Evolutionary conservation across 257 asterid species (phyloP).

Genomic region (Solanum rostratum): DNA sequence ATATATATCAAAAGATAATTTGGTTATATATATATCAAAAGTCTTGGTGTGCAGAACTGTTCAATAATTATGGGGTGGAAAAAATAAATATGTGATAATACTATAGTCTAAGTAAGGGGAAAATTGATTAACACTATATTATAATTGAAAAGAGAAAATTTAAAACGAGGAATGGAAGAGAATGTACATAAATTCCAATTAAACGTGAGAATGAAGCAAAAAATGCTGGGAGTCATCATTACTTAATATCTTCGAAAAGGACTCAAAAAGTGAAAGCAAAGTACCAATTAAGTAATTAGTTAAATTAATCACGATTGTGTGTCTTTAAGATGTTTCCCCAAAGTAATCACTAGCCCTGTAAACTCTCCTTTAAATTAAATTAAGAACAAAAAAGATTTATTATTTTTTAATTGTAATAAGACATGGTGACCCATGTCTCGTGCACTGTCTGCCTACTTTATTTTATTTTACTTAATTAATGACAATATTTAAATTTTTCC

Average conservation of each 20-base stretch:
- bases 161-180: not conserved
- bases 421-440: slow-evolving; percentile 42
- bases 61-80: not conserved
- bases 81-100: not conserved
- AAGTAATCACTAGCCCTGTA: not conserved
- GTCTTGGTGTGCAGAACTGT: not conserved
- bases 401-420: not conserved
- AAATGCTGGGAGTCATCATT: not conserved
- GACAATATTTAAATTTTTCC: not conserved
- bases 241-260: not conserved
- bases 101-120: not conserved
- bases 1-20: not conserved
- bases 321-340: slow-evolving; percentile 24
- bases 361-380: not conserved
- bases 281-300: slow-evolving; percentile 5
- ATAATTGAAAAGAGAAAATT: not conserved
- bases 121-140: not conserved
- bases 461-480: not conserved
- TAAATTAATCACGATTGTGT: not conserved
- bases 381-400: not conserved
- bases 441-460: not conserved
- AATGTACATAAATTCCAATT: not conserved
- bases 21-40: not conserved
- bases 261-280: slow-evolving; percentile 7
- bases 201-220: not conserved